Conservation (phyloP, 306 rosid species). For the Albizia julibrissin region DNA sequence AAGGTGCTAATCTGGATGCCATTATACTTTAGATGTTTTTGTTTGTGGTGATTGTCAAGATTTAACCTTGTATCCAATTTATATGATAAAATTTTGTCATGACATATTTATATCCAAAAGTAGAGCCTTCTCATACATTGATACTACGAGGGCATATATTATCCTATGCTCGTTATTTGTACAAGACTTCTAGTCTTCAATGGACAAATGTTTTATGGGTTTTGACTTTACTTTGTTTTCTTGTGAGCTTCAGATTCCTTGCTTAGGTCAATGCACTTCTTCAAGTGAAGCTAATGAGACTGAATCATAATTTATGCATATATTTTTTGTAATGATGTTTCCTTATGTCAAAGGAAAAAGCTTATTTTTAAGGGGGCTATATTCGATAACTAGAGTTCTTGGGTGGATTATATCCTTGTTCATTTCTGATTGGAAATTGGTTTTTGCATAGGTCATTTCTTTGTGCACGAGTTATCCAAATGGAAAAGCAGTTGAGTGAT, state of each 20-base stretch:
- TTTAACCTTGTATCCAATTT: constrained; percentile 15
- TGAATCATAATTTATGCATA: neutral
- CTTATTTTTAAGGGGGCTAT: neutral
- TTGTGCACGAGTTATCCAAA: constrained; percentile 11
- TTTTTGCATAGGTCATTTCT: neutral
- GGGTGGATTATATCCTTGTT: neutral
- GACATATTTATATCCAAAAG: constrained; percentile 13
- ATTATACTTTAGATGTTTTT: neutral
- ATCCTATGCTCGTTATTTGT: neutral
- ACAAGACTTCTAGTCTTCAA: neutral
- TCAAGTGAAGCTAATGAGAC: constrained; percentile 5
- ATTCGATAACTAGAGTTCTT: neutral
- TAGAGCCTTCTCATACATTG: neutral
- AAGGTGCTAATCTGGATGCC: constrained; percentile 51
- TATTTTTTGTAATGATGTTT: constrained; percentile 4
- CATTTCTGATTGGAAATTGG: constrained; percentile 15
- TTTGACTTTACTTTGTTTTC: constrained; percentile 6
- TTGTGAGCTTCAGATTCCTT: constrained; percentile 16
- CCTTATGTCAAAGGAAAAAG: neutral
- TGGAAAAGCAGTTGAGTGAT: neutral
- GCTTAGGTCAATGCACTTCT: constrained; percentile 28
- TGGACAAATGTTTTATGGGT: neutral
- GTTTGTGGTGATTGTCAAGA: constrained; percentile 13
- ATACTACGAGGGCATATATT: constrained; percentile 14
- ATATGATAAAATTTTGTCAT: neutral